These are phyloP conservation scores for Gracilaria domingensis DNA, from an alignment of 23 red algal species.

Conservation along the genomic window DNA sequence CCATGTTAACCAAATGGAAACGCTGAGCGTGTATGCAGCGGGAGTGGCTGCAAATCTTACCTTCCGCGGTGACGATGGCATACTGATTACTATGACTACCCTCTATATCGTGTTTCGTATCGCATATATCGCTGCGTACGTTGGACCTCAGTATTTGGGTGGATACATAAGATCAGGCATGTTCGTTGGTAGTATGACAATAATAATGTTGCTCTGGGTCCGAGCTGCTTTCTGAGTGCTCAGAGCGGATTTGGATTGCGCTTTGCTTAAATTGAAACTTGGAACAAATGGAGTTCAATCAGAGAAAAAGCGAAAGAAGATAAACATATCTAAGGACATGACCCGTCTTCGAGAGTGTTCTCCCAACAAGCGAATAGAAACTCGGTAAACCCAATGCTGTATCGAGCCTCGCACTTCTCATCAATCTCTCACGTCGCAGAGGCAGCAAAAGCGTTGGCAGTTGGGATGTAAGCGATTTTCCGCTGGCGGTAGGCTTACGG, in stretches of 20 bases:
- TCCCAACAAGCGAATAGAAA: too few species aligned
- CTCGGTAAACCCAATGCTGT: too few species aligned
- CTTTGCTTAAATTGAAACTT: neutral
- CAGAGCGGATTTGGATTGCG: neutral
- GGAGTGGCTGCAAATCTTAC: conserved; percentile 26
- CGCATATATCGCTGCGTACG: conserved; percentile 33
- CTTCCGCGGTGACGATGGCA: neutral
- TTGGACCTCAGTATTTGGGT: conserved; percentile 15
- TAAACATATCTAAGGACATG: too few species aligned
- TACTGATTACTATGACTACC: conserved; percentile 12
- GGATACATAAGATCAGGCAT: conserved; percentile 17
- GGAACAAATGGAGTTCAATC: too few species aligned
- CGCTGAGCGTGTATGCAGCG: conserved; percentile 33
- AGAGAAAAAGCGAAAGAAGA: too few species aligned
- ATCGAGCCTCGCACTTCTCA: too few species aligned
- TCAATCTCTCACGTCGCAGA: too few species aligned
- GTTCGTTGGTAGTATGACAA: conserved; percentile 35
- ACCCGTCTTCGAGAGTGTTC: too few species aligned
- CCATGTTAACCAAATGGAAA: conserved; percentile 55
- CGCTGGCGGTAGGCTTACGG: too few species aligned
- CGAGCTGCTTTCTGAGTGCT: conserved; percentile 1
- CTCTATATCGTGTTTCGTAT: conserved; percentile 39
- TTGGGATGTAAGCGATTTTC: too few species aligned
- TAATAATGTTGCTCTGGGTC: neutral
- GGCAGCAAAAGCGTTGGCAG: too few species aligned